These are phyloP conservation scores for Ogataea hybrid DNA, from an alignment of 1,139 yeast species.

Conservation along the genomic window DNA sequence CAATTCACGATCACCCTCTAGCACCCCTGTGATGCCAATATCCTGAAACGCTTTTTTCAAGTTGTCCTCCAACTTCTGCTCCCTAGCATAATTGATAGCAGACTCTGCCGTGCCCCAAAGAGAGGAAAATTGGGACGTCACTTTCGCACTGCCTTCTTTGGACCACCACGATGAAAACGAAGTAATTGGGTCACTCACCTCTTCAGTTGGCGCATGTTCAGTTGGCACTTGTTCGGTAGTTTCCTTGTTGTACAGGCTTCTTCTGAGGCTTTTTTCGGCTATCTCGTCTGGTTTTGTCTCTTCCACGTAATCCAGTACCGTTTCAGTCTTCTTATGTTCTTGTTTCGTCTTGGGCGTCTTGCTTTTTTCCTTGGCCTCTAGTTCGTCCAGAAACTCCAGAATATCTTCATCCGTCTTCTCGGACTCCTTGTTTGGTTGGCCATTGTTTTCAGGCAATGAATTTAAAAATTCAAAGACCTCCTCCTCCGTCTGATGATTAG, in stretches of 20 bases:
- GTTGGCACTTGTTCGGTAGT: not conserved
- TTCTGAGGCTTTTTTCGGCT: not conserved
- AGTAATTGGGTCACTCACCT: slow-evolving; percentile 61
- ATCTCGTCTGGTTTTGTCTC: no score
- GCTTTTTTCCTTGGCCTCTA: slow-evolving; percentile 37
- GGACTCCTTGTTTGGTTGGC: slow-evolving; percentile 23
- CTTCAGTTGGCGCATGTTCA: not conserved
- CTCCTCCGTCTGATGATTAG: slow-evolving; percentile 40
- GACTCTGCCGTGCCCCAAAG: slow-evolving; percentile 58
- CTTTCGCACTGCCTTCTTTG: slow-evolving; percentile 70
- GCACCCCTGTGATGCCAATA: slow-evolving; percentile 32
- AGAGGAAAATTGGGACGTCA: slow-evolving; percentile 63
- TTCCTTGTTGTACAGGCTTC: not conserved
- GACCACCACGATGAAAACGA: slow-evolving; percentile 83
- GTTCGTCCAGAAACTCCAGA: slow-evolving; percentile 82
- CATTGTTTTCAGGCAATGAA: slow-evolving; percentile 64
- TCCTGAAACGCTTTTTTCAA: slow-evolving; percentile 32
- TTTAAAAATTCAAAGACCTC: slow-evolving; percentile 89
- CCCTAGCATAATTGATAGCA: slow-evolving; percentile 40
- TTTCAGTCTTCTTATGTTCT: not conserved
- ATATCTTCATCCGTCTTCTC: slow-evolving; percentile 66
- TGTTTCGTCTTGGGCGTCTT: slow-evolving; percentile 4
- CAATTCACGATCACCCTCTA: slow-evolving; percentile 29
- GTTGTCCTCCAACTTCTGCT: slow-evolving; percentile 33
- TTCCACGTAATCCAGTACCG: not conserved